Evolutionary conservation across 495 filamentous ascomycete genomes (phyloP).

Genomic region (Trichocladium uniseriatum): DNA sequence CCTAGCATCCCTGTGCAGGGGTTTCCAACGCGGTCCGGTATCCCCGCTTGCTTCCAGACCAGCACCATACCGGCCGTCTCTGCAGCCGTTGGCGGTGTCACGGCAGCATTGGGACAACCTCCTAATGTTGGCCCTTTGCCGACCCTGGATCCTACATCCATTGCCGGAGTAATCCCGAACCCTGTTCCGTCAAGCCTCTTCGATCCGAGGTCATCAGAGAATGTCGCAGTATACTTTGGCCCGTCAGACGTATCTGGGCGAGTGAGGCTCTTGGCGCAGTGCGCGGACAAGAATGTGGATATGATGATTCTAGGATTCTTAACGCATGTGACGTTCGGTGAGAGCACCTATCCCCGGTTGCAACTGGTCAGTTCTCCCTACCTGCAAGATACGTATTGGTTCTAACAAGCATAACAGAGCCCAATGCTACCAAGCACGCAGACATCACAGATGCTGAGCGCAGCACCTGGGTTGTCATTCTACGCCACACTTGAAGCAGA

Average conservation of each 20-base stretch:
- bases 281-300: slow-evolving; percentile 15
- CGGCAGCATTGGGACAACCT: background rate
- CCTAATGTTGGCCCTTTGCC: background rate
- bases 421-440: background rate
- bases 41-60: background rate
- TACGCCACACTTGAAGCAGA: slow-evolving; percentile 26
- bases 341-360: slow-evolving; percentile 5
- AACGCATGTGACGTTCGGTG: slow-evolving; percentile 1
- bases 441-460: slow-evolving; percentile 1
- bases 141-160: background rate
- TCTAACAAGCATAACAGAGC: background rate
- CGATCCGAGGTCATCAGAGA: slow-evolving; percentile 6
- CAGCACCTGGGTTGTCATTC: slow-evolving; percentile 7
- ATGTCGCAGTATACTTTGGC: slow-evolving; percentile 13
- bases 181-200: slow-evolving; percentile 2
- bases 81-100: background rate
- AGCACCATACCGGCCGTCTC: background rate
- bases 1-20: background rate
- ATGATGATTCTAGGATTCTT: slow-evolving; percentile 18
- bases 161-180: background rate
- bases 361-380: slow-evolving; percentile 2
- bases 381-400: background rate
- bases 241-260: background rate
- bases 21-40: background rate
- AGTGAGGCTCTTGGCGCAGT: slow-evolving; percentile 3